These are phyloP conservation scores for Chalaropsis ovoidea DNA, from an alignment of 2,329 filamentous ascomycete genomes.

Conservation along the genomic window DNA sequence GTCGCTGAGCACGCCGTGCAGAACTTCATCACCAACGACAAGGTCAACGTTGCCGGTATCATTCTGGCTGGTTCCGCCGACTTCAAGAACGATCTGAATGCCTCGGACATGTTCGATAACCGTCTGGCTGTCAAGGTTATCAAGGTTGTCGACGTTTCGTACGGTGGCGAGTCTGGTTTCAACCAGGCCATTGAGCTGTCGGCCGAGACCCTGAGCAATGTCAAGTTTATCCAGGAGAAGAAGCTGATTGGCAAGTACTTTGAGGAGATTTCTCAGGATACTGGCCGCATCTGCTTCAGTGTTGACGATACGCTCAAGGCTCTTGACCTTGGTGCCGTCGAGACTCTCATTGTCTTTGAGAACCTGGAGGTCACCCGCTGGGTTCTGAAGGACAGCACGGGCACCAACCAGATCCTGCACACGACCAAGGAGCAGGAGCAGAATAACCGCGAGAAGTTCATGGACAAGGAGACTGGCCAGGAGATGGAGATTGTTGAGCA, in stretches of 20 bases:
- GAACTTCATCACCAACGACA: slow-evolving; percentile 97
- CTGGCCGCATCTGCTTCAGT: slow-evolving; percentile 93
- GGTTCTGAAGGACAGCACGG: slow-evolving; percentile 70
- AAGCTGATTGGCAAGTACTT: slow-evolving; percentile 99
- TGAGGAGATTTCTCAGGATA: slow-evolving; percentile 97
- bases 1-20: slow-evolving; percentile 96
- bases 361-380: slow-evolving; percentile 92
- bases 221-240: slow-evolving; percentile 99
- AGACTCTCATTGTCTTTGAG: slow-evolving; percentile 92
- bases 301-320: slow-evolving; percentile 97
- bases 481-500: slow-evolving; percentile 92
- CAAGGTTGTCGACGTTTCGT: slow-evolving; percentile 98
- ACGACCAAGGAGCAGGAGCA: slow-evolving; percentile 66
- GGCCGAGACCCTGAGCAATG: slow-evolving; percentile 90
- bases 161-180: slow-evolving; percentile 98
- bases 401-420: slow-evolving; percentile 66
- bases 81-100: slow-evolving; percentile 99
- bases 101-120: slow-evolving; percentile 91
- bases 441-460: slow-evolving; percentile 73
- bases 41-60: slow-evolving; percentile 91
- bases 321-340: slow-evolving; percentile 85
- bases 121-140: slow-evolving; percentile 92
- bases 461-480: slow-evolving; percentile 89
- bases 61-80: slow-evolving; percentile 95
- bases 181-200: slow-evolving; percentile 98